Percentiles rank a stretch among this genome's conserved stretches.
These are phyloP conservation scores for Coemansia umbellata DNA, from an alignment of 192 early-diverging fungal genomes.

Conservation along the genomic window DNA sequence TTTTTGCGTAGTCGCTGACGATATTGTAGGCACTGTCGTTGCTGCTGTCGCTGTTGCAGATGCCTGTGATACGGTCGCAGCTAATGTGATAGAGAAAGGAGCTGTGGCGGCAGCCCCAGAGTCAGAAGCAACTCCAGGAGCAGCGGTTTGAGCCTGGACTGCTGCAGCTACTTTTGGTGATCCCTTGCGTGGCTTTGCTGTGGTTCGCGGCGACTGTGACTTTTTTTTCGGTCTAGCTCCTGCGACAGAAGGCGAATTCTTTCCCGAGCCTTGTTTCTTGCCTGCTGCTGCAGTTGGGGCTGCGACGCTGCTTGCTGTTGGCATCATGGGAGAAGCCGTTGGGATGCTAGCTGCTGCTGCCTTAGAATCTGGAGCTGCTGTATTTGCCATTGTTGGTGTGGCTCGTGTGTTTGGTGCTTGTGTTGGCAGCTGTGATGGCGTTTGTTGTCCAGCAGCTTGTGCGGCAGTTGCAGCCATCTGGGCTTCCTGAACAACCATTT, in stretches of 20 bases:
- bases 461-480: not conserved
- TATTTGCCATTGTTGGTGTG: not conserved
- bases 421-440: not conserved
- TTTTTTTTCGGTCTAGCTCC: constrained; percentile 42
- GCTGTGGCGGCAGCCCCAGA: not conserved
- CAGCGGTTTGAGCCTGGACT: not conserved
- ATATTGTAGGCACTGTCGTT: not conserved
- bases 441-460: not conserved
- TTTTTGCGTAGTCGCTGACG: too few species aligned
- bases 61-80: not conserved
- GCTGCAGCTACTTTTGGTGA: not conserved
- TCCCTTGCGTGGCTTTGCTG: constrained; percentile 34
- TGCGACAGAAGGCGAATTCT: constrained; percentile 30
- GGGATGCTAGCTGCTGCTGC: constrained; percentile 14
- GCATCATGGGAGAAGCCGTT: not conserved
- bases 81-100: not conserved
- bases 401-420: not conserved
- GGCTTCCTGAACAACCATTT: not conserved
- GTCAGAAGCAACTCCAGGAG: not conserved
- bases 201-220: constrained; percentile 41
- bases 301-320: constrained; percentile 1
- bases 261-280: constrained; percentile 31
- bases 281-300: constrained; percentile 1
- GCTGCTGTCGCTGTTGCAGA: not conserved
- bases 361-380: constrained; percentile 1